A percentile compares a stretch with the other conserved stretches of the same genome.
Evolutionary conservation across 768 basidiomycete species (phyloP).

Genomic region (Boletus rex-veris): DNA sequence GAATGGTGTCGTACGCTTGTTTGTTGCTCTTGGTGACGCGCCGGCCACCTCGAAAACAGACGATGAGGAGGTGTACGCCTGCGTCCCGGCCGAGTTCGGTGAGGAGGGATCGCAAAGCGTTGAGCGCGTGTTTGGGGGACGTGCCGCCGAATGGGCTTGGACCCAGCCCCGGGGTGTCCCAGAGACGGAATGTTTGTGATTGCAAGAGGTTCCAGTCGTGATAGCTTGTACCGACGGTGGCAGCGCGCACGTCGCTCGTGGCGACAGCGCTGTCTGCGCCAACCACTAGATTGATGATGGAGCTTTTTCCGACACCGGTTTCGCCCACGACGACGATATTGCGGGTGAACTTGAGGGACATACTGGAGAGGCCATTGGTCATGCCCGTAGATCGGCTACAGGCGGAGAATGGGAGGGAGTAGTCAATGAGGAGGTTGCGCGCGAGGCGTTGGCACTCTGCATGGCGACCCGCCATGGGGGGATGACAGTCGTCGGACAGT

Average conservation of each 20-base stretch:
- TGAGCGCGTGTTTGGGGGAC: slow-evolving; percentile 12
- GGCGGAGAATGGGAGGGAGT: slow-evolving; percentile 14
- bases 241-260: slow-evolving; percentile 15
- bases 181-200: slow-evolving; percentile 24
- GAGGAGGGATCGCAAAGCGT: slow-evolving; percentile 21
- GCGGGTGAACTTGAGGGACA: slow-evolving; percentile 16
- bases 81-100: slow-evolving; percentile 14
- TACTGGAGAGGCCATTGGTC: slow-evolving; percentile 5
- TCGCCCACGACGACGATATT: slow-evolving; percentile 42
- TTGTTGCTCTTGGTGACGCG: slow-evolving; percentile 20
- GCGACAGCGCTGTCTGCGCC: slow-evolving; percentile 15
- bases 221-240: slow-evolving; percentile 20
- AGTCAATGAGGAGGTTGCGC: slow-evolving; percentile 20
- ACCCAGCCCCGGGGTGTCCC: slow-evolving; percentile 24
- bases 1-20: slow-evolving; percentile 17
- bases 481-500: slow-evolving; percentile 18
- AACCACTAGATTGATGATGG: slow-evolving; percentile 16
- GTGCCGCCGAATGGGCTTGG: slow-evolving; percentile 10
- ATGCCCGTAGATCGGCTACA: neutral
- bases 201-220: slow-evolving; percentile 21
- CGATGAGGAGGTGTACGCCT: slow-evolving; percentile 19
- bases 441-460: slow-evolving; percentile 17
- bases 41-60: slow-evolving; percentile 20
- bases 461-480: slow-evolving; percentile 15
- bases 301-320: slow-evolving; percentile 29